A percentile compares a stretch with the other conserved stretches of the same genome.
Conservation (phyloP, 2,329 filamentous ascomycete species). For the Fusarium illudens region DNA sequence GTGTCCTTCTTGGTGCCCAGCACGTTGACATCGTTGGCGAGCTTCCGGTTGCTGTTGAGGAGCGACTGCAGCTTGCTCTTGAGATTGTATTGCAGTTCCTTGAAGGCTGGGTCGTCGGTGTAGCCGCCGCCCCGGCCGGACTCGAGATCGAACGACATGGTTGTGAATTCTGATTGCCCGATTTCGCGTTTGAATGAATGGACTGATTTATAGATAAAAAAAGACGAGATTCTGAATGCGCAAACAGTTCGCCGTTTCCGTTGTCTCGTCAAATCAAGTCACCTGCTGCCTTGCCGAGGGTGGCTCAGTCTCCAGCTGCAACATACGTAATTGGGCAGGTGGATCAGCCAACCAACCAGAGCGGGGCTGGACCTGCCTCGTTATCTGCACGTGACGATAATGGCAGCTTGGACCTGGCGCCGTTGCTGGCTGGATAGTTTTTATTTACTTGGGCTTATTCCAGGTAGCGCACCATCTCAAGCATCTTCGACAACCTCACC, state of each 20-base stretch:
- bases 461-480: constrained; percentile 16
- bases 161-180: background rate
- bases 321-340: constrained; percentile 42
- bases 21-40: constrained; percentile 84
- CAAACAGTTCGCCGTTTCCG: constrained; percentile 5
- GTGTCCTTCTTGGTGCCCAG: constrained; percentile 93
- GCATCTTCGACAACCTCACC: constrained; percentile 27
- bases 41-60: constrained; percentile 84
- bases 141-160: constrained; percentile 95
- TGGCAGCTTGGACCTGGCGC: constrained; percentile 29
- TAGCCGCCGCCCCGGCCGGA: constrained; percentile 81
- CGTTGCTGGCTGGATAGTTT: constrained; percentile 48
- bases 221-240: constrained; percentile 5
- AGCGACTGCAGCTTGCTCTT: constrained; percentile 90
- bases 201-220: constrained; percentile 1
- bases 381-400: constrained; percentile 46
- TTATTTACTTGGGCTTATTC: constrained; percentile 44
- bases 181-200: constrained; percentile 2
- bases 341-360: constrained; percentile 10
- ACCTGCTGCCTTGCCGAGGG: constrained; percentile 39
- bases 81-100: constrained; percentile 80
- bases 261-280: constrained; percentile 28
- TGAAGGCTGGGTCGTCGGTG: constrained; percentile 92
- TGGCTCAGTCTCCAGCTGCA: constrained; percentile 33
- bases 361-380: constrained; percentile 22